A percentile compares a stretch with the other conserved stretches of the same genome.
Evolutionary conservation across 225 moss, liverwort and hornwort genomes (phyloP).

Genomic region (Physcomitrellopsis africana): DNA sequence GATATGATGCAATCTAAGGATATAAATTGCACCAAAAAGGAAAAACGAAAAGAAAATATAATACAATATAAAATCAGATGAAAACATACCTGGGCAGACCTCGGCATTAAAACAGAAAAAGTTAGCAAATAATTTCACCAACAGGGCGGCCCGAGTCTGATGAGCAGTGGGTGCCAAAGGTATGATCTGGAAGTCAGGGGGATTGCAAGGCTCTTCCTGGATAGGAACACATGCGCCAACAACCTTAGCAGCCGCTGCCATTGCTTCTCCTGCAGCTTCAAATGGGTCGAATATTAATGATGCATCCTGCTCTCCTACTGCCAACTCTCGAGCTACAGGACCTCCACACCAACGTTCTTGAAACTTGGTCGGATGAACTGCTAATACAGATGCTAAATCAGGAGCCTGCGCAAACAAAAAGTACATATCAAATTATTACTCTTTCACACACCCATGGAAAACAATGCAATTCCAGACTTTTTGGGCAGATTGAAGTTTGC

Average conservation of each 20-base stretch:
- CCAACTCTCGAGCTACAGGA: conserved; percentile 83
- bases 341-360: conserved; percentile 98
- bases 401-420: conserved; percentile 69
- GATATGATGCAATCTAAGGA: conserved; percentile 22
- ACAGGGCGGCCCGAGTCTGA: conserved; percentile 78
- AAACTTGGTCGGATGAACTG: conserved; percentile 82
- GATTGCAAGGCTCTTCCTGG: conserved; percentile 58
- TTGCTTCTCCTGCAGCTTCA: conserved; percentile 97
- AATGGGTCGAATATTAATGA: conserved; percentile 92
- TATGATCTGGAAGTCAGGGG: conserved; percentile 62
- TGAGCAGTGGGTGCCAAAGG: conserved; percentile 58
- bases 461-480: conserved; percentile 18
- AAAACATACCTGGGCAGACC: conserved; percentile 82
- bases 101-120: conserved; percentile 97
- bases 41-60: not conserved
- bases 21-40: conserved; percentile 14
- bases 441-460: conserved; percentile 22
- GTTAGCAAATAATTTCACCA: conserved; percentile 98
- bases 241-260: conserved; percentile 91
- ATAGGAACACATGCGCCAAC: conserved; percentile 48
- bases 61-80: not conserved
- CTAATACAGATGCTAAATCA: conserved; percentile 90
- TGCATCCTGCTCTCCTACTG: conserved; percentile 93
- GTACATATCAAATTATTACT: conserved; percentile 11
- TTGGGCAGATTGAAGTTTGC: not conserved